Evolutionary conservation across 176 grass and related monocot genomes (phyloP), one percentile per base, ranked within the genome.

Genomic region (Puccinellia tenuiflora): DNA sequence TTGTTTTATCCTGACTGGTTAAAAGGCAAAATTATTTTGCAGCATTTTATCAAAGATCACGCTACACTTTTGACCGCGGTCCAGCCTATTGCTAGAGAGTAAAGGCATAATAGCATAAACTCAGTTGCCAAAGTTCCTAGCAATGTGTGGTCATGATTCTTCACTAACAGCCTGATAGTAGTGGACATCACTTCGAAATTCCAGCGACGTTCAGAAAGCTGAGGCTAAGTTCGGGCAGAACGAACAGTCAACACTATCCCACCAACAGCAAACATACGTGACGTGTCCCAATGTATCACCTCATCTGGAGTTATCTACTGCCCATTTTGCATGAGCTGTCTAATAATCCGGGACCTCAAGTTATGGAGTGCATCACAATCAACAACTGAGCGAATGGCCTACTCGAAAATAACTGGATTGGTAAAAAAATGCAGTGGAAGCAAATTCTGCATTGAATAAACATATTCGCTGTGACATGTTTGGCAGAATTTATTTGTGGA

Each of bases 61-160:
- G 5, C 26, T 56, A 33, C 7, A 64, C 25, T 46, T 37, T 66
- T 59, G 39, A 53, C 16, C 34, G 30, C 4, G 46, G 51, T 21
- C 73, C 40, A 73, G 16, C 42, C 64, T 71, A 65, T 24, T 71
- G 42, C 54, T 72, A 18, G 18, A 68, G 29, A 60, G 25, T 59
- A 68, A 5, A 64, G 15, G 74, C 12, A 78, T 57, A 61, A 83
- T 67, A 68, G 35, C 65, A 84, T 43, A 84, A 24, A 74, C 7
- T 50, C 57, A 9, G 22, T 62, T 24, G 43, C 11, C 34, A 83
- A 83, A 78, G 43, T 72, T 57, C 21, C n/a, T 15, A 13, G 37
- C 10, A 50, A 79, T 18, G 56, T 55, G 46, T 34, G n/a, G n/a
- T 60, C 21, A 18, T 64, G 54, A 79, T 63, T 87, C 75, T 52